These are phyloP conservation scores for Pseudogymnoascus sp. DNA, from an alignment of 2,329 filamentous ascomycete genomes.

Conservation along the genomic window DNA sequence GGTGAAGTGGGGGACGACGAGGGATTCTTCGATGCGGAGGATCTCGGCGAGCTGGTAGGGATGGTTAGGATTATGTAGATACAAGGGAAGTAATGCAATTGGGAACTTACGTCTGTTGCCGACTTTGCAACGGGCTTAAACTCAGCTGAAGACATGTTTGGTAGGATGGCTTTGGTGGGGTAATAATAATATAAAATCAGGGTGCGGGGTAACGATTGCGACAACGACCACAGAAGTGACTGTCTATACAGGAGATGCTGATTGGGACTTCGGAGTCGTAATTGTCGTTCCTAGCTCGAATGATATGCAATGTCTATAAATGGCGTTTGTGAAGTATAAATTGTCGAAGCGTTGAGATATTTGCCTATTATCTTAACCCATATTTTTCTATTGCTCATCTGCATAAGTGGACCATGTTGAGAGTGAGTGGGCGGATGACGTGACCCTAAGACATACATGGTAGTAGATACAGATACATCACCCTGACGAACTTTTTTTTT, in stretches of 20 bases:
- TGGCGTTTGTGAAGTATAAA: conserved; percentile 1
- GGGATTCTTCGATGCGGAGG: conserved; percentile 24
- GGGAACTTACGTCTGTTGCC: neutral
- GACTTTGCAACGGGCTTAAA: conserved; percentile 1
- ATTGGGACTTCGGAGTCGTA: neutral
- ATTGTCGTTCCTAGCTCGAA: neutral
- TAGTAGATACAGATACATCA: neutral
- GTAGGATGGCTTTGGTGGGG: conserved; percentile 2
- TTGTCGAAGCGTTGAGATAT: neutral
- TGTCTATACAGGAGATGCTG: neutral
- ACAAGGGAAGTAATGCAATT: neutral
- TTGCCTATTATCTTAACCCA: neutral
- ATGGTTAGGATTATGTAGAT: neutral
- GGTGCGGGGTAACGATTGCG: conserved; percentile 3
- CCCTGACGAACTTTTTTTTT: neutral
- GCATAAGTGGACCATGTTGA: conserved; percentile 2
- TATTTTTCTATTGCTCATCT: conserved; percentile 9
- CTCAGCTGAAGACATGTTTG: neutral
- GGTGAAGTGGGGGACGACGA: conserved; percentile 44
- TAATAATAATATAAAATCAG: neutral
- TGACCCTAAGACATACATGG: neutral
- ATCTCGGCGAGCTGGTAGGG: conserved; percentile 26
- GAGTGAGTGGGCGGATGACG: conserved; percentile 2
- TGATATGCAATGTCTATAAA: neutral
- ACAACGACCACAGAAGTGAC: neutral